phyloP scores from a whole-genome alignment of 805 yeast species.

The Starmerella apicola region DNA sequence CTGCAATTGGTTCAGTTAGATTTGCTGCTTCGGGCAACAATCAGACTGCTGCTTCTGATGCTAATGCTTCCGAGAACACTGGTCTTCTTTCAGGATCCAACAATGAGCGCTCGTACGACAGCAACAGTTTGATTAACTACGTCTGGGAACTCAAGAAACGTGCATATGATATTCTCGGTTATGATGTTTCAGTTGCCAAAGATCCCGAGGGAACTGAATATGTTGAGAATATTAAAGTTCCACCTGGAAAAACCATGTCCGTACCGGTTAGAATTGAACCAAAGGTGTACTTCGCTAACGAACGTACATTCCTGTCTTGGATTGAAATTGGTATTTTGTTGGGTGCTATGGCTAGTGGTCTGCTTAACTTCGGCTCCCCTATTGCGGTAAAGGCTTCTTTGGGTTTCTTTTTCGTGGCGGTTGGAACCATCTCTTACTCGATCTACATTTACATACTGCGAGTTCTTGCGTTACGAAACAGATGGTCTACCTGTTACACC shows the following conservation, averaged over 20 bases:
- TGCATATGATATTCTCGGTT: constrained; percentile 18
- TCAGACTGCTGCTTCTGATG: not conserved
- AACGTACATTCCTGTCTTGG: constrained; percentile 91
- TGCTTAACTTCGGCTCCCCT: constrained; percentile 70
- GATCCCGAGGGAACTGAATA: constrained; percentile 56
- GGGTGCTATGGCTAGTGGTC: constrained; percentile 78
- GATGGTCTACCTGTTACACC: constrained; percentile 72
- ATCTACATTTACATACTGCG: constrained; percentile 67
- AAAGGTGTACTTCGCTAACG: constrained; percentile 97
- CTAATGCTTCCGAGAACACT: constrained; percentile 17
- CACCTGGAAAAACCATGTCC: constrained; percentile 77
- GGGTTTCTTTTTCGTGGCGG: constrained; percentile 74
- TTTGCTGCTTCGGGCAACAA: constrained; percentile 7
- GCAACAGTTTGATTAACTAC: not conserved
- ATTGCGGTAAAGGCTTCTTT: constrained; percentile 69
- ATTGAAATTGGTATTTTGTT: constrained; percentile 77
- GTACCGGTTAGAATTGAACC: constrained; percentile 97
- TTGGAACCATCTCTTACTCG: constrained; percentile 60
- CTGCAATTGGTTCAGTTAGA: constrained; percentile 11
- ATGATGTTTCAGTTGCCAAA: constrained; percentile 31
- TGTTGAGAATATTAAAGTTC: constrained; percentile 48
- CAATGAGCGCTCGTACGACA: constrained; percentile 4
- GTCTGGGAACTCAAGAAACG: not conserved
- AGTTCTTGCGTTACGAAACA: constrained; percentile 67
- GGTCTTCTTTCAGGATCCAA: constrained; percentile 14